A percentile compares a stretch with the other conserved stretches of the same genome.
These are phyloP conservation scores for Inga leiocalycina DNA, from an alignment of 306 rosid genomes.

Conservation along the genomic window DNA sequence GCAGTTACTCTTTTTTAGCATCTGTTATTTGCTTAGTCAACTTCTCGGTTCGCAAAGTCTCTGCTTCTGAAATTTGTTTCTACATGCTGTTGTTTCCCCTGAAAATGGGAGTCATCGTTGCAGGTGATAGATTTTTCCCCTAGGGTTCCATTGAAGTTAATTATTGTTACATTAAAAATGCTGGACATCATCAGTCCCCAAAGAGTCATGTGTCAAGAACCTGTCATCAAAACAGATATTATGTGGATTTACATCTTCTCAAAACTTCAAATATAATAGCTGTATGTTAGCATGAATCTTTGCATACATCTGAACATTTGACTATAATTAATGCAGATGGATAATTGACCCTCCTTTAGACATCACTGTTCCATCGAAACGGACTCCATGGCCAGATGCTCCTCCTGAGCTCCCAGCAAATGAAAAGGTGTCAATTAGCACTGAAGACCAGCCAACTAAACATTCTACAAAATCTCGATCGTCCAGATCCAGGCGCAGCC, in stretches of 20 bases:
- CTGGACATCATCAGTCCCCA: neutral
- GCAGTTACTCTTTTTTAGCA: neutral
- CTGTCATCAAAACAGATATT: neutral
- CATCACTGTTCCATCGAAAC: slow-evolving; percentile 84
- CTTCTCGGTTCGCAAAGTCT: slow-evolving; percentile 14
- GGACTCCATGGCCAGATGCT: slow-evolving; percentile 94
- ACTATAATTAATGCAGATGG: slow-evolving; percentile 64
- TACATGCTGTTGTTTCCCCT: neutral
- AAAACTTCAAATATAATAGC: neutral
- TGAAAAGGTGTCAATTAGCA: slow-evolving; percentile 45
- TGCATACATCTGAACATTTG: slow-evolving; percentile 25
- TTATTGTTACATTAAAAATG: slow-evolving; percentile 3
- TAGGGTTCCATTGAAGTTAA: neutral
- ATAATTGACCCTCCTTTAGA: slow-evolving; percentile 90
- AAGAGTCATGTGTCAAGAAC: neutral
- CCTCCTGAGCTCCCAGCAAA: slow-evolving; percentile 88
- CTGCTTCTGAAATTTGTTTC: slow-evolving; percentile 18
- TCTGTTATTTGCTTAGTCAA: neutral
- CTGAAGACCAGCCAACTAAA: slow-evolving; percentile 54
- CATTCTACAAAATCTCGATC: slow-evolving; percentile 65
- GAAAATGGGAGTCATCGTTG: neutral
- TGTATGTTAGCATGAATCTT: neutral
- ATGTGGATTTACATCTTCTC: slow-evolving; percentile 24
- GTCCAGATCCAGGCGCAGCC: slow-evolving; percentile 66
- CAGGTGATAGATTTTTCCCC: neutral